These are phyloP conservation scores for Chalciporus sp. DNA, from an alignment of 1,284 basidiomycete species.

Conservation along the genomic window DNA sequence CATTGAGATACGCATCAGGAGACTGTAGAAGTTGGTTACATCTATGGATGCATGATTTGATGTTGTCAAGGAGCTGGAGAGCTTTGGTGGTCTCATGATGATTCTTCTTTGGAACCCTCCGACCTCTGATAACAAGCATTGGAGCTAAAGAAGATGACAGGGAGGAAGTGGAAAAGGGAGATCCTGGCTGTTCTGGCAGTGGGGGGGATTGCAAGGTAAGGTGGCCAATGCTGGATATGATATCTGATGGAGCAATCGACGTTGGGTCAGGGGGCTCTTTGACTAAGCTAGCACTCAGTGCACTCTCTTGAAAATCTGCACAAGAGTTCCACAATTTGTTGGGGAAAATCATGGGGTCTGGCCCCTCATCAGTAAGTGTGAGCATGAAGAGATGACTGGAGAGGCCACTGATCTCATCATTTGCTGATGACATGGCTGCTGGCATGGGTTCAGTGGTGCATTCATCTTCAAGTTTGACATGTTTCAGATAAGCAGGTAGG, in stretches of 20 bases:
- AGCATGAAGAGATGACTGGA: slow-evolving; percentile 1
- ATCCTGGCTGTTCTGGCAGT: too few species aligned
- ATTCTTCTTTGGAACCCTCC: slow-evolving; percentile 1
- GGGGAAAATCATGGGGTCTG: not conserved
- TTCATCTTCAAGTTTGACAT: not conserved
- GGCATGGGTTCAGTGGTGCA: not conserved
- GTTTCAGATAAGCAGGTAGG: not conserved
- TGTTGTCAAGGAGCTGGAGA: not conserved
- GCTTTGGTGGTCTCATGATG: not conserved
- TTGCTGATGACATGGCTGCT: too few species aligned
- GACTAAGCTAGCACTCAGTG: too few species aligned
- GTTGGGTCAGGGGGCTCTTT: not conserved
- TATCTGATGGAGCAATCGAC: not conserved
- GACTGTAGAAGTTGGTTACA: not conserved
- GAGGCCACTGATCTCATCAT: not conserved
- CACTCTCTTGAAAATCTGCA: not conserved
- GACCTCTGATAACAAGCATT: too few species aligned
- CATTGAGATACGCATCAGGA: too few species aligned
- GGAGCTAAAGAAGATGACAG: too few species aligned
- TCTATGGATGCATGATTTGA: not conserved
- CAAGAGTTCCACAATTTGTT: slow-evolving; percentile 1
- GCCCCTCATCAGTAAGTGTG: slow-evolving; percentile 1
- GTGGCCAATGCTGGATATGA: not conserved
- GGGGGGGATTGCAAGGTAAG: too few species aligned
- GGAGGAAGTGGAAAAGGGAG: too few species aligned